These are phyloP conservation scores for Sphaceloma murrayae DNA, from an alignment of 2,329 filamentous ascomycete species.

Conservation along the genomic window DNA sequence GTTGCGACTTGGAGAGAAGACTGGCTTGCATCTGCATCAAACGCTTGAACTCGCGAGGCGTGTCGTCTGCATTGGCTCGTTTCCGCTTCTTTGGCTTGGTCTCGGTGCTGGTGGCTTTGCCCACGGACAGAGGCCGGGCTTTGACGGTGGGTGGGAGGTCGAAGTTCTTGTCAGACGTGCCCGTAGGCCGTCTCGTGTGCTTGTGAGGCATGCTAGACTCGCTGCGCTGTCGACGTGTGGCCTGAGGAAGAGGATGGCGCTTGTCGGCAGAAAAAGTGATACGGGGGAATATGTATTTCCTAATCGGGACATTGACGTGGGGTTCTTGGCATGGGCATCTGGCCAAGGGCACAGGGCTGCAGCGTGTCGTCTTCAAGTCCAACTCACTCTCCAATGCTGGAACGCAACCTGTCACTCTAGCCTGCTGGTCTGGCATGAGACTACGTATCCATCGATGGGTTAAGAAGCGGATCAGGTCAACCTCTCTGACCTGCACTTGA, in stretches of 20 bases:
- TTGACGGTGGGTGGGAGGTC: constrained; percentile 52
- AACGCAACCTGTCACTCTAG: neutral
- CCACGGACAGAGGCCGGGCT: constrained; percentile 50
- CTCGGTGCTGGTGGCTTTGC: constrained; percentile 32
- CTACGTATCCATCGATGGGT: no score
- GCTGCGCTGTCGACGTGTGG: no score
- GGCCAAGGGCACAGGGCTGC: neutral
- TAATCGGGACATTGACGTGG: neutral
- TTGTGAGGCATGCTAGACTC: constrained; percentile 25
- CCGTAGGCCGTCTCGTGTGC: constrained; percentile 23
- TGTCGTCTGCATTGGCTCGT: constrained; percentile 54
- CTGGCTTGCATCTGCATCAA: constrained; percentile 61
- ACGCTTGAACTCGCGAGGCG: constrained; percentile 75
- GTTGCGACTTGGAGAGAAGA: neutral
- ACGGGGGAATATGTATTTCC: neutral
- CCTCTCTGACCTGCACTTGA: no score
- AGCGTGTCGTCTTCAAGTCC: no score
- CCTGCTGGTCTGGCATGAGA: no score
- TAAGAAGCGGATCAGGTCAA: neutral
- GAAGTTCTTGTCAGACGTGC: constrained; percentile 34
- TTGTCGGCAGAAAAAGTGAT: neutral
- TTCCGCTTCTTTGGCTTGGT: constrained; percentile 24
- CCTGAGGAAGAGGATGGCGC: neutral
- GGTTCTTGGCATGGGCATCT: neutral
- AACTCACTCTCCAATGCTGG: no score